phyloP scores from a whole-genome alignment of 1,284 basidiomycete genomes.

The Kalmanozyma brasiliensis region DNA sequence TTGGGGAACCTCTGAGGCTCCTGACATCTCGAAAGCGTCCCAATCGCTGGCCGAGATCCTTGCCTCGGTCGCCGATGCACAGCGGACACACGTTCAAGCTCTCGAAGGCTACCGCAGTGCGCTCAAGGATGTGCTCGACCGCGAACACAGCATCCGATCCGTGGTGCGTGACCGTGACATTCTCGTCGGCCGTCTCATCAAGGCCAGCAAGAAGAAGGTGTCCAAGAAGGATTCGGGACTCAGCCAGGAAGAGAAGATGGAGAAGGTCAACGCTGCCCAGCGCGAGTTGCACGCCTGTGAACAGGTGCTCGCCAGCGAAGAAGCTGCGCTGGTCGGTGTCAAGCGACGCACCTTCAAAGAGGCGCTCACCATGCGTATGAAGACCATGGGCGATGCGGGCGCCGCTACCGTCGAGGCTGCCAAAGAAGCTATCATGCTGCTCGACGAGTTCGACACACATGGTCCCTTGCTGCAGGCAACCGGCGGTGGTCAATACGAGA shows the following conservation, averaged over 20 bases:
- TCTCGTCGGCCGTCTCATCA: constrained; percentile 69
- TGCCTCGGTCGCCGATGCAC: constrained; percentile 64
- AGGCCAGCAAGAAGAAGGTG: constrained; percentile 66
- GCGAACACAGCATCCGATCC: constrained; percentile 68
- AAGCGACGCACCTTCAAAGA: constrained; percentile 70
- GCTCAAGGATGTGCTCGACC: constrained; percentile 69
- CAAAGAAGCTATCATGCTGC: constrained; percentile 65
- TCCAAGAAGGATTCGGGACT: constrained; percentile 56
- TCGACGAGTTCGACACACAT: constrained; percentile 67
- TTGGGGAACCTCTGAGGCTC: constrained; percentile 69
- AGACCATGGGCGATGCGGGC: constrained; percentile 69
- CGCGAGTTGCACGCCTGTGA: constrained; percentile 69
- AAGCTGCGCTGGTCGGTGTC: constrained; percentile 66
- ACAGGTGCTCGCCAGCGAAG: constrained; percentile 67
- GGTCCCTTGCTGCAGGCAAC: constrained; percentile 49
- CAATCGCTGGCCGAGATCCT: constrained; percentile 66
- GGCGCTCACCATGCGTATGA: constrained; percentile 69
- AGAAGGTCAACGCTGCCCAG: constrained; percentile 67
- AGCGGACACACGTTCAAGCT: constrained; percentile 67
- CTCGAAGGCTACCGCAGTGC: constrained; percentile 68
- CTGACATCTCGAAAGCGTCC: constrained; percentile 66
- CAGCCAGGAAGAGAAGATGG: constrained; percentile 63
- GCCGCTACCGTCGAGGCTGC: constrained; percentile 68
- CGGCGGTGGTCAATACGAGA: constrained; percentile 51
- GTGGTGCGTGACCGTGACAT: constrained; percentile 70